phyloP scores from a whole-genome alignment of 768 basidiomycete genomes.

The Tylopilus plumbeoviolaceoides region DNA sequence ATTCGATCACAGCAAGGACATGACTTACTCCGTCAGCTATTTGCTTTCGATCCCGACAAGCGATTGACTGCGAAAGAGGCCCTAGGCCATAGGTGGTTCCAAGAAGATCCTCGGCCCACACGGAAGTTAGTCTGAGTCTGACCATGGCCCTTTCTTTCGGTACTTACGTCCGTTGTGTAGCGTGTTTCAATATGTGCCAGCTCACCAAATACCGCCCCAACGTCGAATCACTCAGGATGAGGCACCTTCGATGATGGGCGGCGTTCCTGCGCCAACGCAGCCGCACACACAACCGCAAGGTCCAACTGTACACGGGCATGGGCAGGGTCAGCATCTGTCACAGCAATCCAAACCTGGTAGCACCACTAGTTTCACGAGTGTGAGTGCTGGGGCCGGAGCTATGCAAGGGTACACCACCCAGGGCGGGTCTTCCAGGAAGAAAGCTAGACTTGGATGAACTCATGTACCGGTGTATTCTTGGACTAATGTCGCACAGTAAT shows the following conservation, averaged over 20 bases:
- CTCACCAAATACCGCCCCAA: conserved; percentile 75
- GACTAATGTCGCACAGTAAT: background rate
- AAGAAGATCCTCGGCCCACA: conserved; percentile 82
- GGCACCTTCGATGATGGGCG: conserved; percentile 81
- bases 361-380: conserved; percentile 57
- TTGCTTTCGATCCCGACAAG: conserved; percentile 86
- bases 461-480: background rate
- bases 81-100: conserved; percentile 86
- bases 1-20: conserved; percentile 61
- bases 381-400: conserved; percentile 49
- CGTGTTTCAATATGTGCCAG: conserved; percentile 64
- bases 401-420: conserved; percentile 29
- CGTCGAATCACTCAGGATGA: conserved; percentile 92
- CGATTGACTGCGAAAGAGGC: conserved; percentile 82
- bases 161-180: conserved; percentile 37
- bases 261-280: conserved; percentile 47
- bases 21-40: conserved; percentile 81
- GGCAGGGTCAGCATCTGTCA: conserved; percentile 40
- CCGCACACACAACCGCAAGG: conserved; percentile 39
- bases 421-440: conserved; percentile 50
- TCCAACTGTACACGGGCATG: conserved; percentile 44
- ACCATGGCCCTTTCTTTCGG: background rate
- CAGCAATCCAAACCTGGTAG: conserved; percentile 52
- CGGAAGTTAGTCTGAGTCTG: conserved; percentile 58
- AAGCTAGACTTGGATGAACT: conserved; percentile 48